phyloP scores from a whole-genome alignment of 148 eudicot genomes.

The Heliosperma pusillum region DNA sequence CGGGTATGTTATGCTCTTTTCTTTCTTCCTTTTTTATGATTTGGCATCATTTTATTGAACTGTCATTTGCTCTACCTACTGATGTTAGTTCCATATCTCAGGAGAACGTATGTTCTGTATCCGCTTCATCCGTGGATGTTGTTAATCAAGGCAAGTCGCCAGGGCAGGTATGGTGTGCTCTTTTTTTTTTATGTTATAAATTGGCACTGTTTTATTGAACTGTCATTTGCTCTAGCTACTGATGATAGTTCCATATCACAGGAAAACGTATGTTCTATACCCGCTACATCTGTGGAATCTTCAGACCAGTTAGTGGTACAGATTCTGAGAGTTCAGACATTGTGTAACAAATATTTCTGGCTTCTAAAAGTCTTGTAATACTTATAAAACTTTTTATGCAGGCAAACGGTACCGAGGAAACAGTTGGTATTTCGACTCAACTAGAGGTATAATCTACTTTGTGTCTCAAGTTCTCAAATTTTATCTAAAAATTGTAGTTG shows the following conservation, averaged over 20 bases:
- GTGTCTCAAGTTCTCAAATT: background rate
- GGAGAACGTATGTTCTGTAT: slow-evolving; percentile 17
- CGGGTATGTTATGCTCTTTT: slow-evolving; percentile 29
- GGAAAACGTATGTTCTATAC: slow-evolving; percentile 17
- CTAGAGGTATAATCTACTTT: slow-evolving; percentile 20
- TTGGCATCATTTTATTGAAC: background rate
- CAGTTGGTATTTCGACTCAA: slow-evolving; percentile 8
- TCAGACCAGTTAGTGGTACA: slow-evolving; percentile 23
- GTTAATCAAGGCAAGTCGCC: slow-evolving; percentile 25
- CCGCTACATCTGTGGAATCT: slow-evolving; percentile 20
- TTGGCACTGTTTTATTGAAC: background rate
- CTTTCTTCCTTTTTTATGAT: background rate
- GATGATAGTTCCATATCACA: slow-evolving; percentile 1
- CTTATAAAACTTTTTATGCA: slow-evolving; percentile 12
- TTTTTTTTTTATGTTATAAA: background rate
- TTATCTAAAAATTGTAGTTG: background rate
- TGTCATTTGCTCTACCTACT: background rate
- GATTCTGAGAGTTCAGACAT: background rate
- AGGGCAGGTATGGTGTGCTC: slow-evolving; percentile 33
- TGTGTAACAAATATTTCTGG: background rate
- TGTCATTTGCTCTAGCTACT: background rate
- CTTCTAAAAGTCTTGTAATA: background rate
- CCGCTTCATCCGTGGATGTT: slow-evolving; percentile 18
- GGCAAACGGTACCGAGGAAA: slow-evolving; percentile 17
- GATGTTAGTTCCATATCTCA: slow-evolving; percentile 3